A percentile compares a stretch with the other conserved stretches of the same genome.
These are phyloP conservation scores for Colletotrichum magnum DNA, from an alignment of 2,329 filamentous ascomycete genomes.

Conservation along the genomic window DNA sequence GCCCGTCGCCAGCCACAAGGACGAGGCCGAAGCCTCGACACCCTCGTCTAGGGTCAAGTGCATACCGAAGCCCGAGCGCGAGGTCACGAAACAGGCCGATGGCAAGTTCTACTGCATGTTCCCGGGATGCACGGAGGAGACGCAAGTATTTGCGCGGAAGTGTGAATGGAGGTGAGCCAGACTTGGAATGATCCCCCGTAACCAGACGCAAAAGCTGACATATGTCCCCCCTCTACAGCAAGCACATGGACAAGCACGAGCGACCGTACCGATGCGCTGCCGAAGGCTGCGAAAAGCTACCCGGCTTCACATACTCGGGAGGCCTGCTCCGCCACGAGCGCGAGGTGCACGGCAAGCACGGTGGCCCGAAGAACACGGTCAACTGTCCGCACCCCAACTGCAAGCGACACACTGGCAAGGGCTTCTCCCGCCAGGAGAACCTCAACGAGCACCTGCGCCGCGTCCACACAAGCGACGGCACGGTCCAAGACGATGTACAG, in stretches of 20 bases:
- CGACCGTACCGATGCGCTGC: constrained; percentile 89
- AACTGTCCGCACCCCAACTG: constrained; percentile 90
- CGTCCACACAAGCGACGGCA: constrained; percentile 76
- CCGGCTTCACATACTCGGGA: constrained; percentile 95
- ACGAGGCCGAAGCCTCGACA: constrained; percentile 36
- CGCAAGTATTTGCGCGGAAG: constrained; percentile 80
- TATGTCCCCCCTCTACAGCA: constrained; percentile 65
- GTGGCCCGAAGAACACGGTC: constrained; percentile 87
- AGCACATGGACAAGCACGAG: constrained; percentile 99
- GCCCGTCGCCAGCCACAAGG: constrained; percentile 20
- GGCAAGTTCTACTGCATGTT: constrained; percentile 85
- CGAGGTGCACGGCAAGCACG: constrained; percentile 92
- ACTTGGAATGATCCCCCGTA: not conserved
- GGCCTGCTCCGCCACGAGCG: constrained; percentile 91
- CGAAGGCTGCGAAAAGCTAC: constrained; percentile 89
- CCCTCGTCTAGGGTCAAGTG: constrained; percentile 61
- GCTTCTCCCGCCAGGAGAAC: constrained; percentile 95
- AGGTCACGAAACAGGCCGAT: constrained; percentile 73
- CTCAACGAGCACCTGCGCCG: constrained; percentile 92
- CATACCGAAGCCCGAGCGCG: constrained; percentile 72
- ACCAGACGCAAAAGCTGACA: constrained; percentile 43
- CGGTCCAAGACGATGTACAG: constrained; percentile 52
- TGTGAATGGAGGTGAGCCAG: constrained; percentile 92
- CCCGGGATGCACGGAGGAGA: constrained; percentile 75
- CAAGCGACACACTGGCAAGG: constrained; percentile 89